A percentile compares a stretch with the other conserved stretches of the same genome.
Evolutionary conservation across 306 rosid genomes (phyloP).

Genomic region (Inga leiocalycina): DNA sequence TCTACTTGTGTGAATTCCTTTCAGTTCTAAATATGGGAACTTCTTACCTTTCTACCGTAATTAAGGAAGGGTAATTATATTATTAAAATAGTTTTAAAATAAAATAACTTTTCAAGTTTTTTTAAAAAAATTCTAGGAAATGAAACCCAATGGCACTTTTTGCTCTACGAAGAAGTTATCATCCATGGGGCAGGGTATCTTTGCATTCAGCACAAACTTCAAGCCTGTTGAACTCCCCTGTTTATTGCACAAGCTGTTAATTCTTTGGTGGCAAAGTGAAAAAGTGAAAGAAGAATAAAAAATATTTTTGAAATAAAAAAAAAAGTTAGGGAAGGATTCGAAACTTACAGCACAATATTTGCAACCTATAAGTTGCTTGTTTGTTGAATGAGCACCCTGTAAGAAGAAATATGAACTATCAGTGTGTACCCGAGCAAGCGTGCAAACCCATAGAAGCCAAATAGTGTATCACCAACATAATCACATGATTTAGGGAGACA

Average conservation of each 20-base stretch:
- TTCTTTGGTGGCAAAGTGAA: conserved; percentile 23
- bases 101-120: too few relatives aligned
- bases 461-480: conserved; percentile 12
- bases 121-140: background rate
- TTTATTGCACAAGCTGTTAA: conserved; percentile 30
- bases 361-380: conserved; percentile 56
- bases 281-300: conserved; percentile 17
- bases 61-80: too few relatives aligned
- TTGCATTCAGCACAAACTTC: conserved; percentile 36
- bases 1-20: too few relatives aligned
- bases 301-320: background rate
- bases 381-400: conserved; percentile 56
- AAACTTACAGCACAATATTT: conserved; percentile 82
- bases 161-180: conserved; percentile 42
- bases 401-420: conserved; percentile 37
- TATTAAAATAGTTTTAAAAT: too few relatives aligned
- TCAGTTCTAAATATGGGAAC: too few relatives aligned
- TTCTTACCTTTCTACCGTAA: too few relatives aligned
- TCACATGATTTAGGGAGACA: background rate
- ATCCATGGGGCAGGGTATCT: conserved; percentile 58
- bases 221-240: conserved; percentile 62
- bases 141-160: conserved; percentile 42
- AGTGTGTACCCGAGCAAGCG: conserved; percentile 22
- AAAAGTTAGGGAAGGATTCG: conserved; percentile 6
- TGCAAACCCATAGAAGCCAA: conserved; percentile 16